These are phyloP conservation scores for Aspergillus olivimuriae DNA, from an alignment of 495 filamentous ascomycete species.

Conservation along the genomic window DNA sequence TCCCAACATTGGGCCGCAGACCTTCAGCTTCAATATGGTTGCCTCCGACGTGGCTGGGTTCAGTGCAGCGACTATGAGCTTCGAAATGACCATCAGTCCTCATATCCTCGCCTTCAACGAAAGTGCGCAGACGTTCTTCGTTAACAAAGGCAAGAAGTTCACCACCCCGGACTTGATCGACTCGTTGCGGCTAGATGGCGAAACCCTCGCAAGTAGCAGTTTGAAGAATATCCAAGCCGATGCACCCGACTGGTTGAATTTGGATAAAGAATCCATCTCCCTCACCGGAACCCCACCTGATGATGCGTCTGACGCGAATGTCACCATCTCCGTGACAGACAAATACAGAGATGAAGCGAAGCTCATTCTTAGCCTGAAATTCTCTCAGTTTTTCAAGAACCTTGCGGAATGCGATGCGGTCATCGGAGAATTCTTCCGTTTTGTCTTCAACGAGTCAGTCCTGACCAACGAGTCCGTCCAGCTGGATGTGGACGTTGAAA, in stretches of 20 bases:
- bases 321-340: slow-evolving; percentile 62
- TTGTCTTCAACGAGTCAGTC: slow-evolving; percentile 53
- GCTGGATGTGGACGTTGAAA: slow-evolving; percentile 46
- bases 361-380: slow-evolving; percentile 55
- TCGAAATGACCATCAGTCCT: slow-evolving; percentile 63
- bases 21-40: slow-evolving; percentile 65
- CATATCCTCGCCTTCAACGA: slow-evolving; percentile 60
- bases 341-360: slow-evolving; percentile 57
- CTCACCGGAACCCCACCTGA: slow-evolving; percentile 60
- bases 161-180: slow-evolving; percentile 47
- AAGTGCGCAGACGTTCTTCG: slow-evolving; percentile 50
- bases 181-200: slow-evolving; percentile 57
- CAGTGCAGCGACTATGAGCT: slow-evolving; percentile 55
- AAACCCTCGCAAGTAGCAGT: slow-evolving; percentile 36
- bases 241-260: slow-evolving; percentile 62
- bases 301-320: slow-evolving; percentile 49
- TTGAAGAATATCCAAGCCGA: slow-evolving; percentile 44
- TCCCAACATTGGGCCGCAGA: slow-evolving; percentile 64
- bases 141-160: slow-evolving; percentile 48
- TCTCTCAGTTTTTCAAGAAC: slow-evolving; percentile 39
- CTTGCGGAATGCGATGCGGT: slow-evolving; percentile 47
- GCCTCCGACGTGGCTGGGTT: slow-evolving; percentile 79
- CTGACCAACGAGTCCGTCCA: slow-evolving; percentile 44
- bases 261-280: slow-evolving; percentile 55
- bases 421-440: slow-evolving; percentile 57